Evolutionary conservation across 257 asterid genomes (phyloP).

Genomic region (Henckelia pumila): DNA sequence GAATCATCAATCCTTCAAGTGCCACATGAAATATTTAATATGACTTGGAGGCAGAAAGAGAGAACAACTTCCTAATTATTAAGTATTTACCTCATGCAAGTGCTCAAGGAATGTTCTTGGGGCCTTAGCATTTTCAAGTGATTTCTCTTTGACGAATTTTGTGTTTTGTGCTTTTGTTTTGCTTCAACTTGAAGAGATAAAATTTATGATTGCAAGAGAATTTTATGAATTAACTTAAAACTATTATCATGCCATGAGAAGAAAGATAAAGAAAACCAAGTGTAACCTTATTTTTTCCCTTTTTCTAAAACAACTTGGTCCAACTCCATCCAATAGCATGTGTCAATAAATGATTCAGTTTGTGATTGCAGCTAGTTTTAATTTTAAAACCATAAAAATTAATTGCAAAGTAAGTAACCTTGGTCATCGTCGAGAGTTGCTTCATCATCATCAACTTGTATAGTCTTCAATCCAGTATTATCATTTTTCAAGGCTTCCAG

Average conservation of each 20-base stretch:
- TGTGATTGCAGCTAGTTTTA: not conserved
- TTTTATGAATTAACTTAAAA: not conserved
- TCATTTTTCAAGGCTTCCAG: conserved; percentile 96
- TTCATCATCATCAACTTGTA: conserved; percentile 74
- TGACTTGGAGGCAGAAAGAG: conserved; percentile 6
- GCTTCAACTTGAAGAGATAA: conserved; percentile 46
- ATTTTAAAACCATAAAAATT: not conserved
- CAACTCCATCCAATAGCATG: not conserved
- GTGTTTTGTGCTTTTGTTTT: conserved; percentile 65
- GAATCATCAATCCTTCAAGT: too few relatives aligned
- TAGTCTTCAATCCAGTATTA: conserved; percentile 66
- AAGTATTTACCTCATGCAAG: conserved; percentile 70
- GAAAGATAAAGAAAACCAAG: not conserved
- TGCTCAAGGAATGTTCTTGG: conserved; percentile 88
- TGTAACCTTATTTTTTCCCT: not conserved
- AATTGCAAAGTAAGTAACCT: conserved; percentile 49
- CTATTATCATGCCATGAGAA: not conserved
- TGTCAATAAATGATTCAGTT: not conserved
- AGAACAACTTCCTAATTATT: not conserved
- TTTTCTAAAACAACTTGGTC: not conserved
- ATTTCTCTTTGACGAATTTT: conserved; percentile 96
- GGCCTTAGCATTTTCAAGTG: conserved; percentile 92
- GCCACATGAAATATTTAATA: not conserved
- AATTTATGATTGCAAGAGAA: not conserved
- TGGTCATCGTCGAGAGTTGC: conserved; percentile 93